phyloP scores from a whole-genome alignment of 2,329 filamentous ascomycete genomes.

The Aspergillus ustus region DNA sequence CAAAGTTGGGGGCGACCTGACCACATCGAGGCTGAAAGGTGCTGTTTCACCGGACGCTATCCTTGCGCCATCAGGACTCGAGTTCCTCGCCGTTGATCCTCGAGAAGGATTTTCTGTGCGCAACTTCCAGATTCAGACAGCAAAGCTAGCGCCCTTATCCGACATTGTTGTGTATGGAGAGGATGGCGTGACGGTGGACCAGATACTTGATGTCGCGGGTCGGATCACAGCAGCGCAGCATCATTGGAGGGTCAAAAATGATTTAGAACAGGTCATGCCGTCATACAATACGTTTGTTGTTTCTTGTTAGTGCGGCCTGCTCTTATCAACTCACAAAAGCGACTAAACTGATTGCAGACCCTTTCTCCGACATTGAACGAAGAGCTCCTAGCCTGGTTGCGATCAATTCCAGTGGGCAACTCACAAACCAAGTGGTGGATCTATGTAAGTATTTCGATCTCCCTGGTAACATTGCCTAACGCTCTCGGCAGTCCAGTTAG shows the following conservation, averaged over 20 bases:
- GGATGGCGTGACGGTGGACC: slow-evolving; percentile 63
- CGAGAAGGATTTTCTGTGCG: slow-evolving; percentile 90
- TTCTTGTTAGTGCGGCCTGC: slow-evolving; percentile 49
- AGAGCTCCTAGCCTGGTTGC: slow-evolving; percentile 73
- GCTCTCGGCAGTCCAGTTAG: slow-evolving; percentile 67
- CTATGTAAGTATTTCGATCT: slow-evolving; percentile 64
- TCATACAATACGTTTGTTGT: slow-evolving; percentile 85
- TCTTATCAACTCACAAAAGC: slow-evolving; percentile 7
- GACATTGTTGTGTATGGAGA: slow-evolving; percentile 94
- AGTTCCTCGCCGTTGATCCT: slow-evolving; percentile 84
- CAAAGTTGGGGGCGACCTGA: slow-evolving; percentile 83
- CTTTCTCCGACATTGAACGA: slow-evolving; percentile 74
- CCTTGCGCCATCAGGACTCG: slow-evolving; percentile 59
- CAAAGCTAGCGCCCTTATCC: slow-evolving; percentile 83
- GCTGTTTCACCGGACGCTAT: slow-evolving; percentile 83
- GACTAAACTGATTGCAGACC: slow-evolving; percentile 50
- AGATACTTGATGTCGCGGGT: slow-evolving; percentile 67
- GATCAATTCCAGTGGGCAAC: slow-evolving; percentile 70
- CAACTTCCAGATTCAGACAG: slow-evolving; percentile 95
- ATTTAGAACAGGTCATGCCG: slow-evolving; percentile 60
- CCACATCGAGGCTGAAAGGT: slow-evolving; percentile 77
- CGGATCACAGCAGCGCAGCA: slow-evolving; percentile 75
- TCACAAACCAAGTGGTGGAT: slow-evolving; percentile 80
- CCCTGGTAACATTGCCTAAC: slow-evolving; percentile 1
- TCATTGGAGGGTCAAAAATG: slow-evolving; percentile 71